A percentile compares a stretch with the other conserved stretches of the same genome.
Conservation (phyloP, 2,329 filamentous ascomycete genomes). For the Seiridium cupressi region DNA sequence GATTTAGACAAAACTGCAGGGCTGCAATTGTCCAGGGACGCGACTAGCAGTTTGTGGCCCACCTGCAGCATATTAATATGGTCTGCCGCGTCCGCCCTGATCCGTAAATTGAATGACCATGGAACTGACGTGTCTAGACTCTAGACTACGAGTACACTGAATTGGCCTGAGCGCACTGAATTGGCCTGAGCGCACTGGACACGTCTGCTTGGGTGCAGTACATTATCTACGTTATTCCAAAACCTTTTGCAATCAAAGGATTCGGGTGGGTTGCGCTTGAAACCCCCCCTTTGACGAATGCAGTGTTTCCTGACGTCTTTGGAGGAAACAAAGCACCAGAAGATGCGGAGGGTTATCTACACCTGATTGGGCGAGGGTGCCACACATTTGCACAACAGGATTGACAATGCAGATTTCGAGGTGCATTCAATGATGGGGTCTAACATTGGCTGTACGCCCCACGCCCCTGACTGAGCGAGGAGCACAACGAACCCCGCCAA, state of each 20-base stretch:
- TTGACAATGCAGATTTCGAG: conserved; percentile 5
- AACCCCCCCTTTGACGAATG: neutral
- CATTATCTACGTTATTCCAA: no score
- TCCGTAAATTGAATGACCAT: neutral
- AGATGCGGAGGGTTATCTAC: neutral
- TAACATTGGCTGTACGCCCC: no score
- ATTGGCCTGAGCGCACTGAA: neutral
- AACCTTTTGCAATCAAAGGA: neutral
- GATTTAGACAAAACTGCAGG: neutral
- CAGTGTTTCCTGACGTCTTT: neutral
- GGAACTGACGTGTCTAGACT: conserved; percentile 2
- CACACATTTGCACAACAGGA: neutral
- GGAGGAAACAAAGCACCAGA: neutral
- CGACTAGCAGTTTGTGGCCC: conserved; percentile 3
- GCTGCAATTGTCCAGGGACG: neutral
- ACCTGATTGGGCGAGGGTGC: neutral
- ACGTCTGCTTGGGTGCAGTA: no score
- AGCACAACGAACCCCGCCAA: no score
- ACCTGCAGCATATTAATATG: neutral
- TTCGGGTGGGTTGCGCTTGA: neutral
- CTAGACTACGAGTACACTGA: neutral
- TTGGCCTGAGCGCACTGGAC: neutral
- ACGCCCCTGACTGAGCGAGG: no score
- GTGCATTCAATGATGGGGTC: neutral
- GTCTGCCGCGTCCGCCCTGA: neutral